A percentile compares a stretch with the other conserved stretches of the same genome.
Evolutionary conservation across 371 early-diverging fungal species (phyloP).

Genomic region (Blastocladiella emersonii): DNA sequence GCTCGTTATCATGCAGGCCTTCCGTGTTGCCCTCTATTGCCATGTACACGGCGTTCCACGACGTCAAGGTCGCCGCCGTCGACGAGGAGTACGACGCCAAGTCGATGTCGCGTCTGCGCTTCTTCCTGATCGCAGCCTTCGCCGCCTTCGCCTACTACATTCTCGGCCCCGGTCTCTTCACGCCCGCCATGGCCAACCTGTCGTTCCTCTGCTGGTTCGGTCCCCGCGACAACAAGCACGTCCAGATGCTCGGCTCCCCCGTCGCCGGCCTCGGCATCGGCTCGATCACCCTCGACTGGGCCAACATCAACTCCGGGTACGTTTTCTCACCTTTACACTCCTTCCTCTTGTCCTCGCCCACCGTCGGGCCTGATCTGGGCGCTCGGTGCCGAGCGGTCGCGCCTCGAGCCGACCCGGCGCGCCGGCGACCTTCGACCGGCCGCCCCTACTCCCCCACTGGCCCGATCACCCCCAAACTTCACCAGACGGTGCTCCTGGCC

Average conservation of each 20-base stretch:
- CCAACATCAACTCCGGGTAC: constrained; percentile 17
- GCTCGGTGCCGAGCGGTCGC: too few species aligned
- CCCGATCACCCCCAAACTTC: too few species aligned
- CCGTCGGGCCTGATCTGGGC: too few species aligned
- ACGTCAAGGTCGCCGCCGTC: neutral
- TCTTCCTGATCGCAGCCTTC: constrained; percentile 42
- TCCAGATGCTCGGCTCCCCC: constrained; percentile 17
- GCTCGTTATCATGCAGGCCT: too few species aligned
- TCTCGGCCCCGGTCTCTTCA: constrained; percentile 58
- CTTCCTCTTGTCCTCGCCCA: too few species aligned
- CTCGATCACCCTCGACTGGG: constrained; percentile 23
- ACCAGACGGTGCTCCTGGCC: too few species aligned
- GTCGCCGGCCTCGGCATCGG: constrained; percentile 22
- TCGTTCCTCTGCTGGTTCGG: constrained; percentile 25
- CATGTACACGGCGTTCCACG: constrained; percentile 57
- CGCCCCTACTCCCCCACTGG: too few species aligned
- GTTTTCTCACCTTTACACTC: constrained; percentile 5
- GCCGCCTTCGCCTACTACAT: constrained; percentile 55
- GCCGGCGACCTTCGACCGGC: too few species aligned
- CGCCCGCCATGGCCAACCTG: constrained; percentile 31
- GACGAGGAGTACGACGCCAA: constrained; percentile 8
- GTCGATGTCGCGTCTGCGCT: constrained; percentile 31
- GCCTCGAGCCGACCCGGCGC: too few species aligned
- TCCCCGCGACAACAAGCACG: constrained; percentile 13
- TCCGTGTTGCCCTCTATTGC: constrained; percentile 21